Base-by-base conservation (phyloP, 495 filamentous ascomycete species). In the Penicillium waksmanii region DNA sequence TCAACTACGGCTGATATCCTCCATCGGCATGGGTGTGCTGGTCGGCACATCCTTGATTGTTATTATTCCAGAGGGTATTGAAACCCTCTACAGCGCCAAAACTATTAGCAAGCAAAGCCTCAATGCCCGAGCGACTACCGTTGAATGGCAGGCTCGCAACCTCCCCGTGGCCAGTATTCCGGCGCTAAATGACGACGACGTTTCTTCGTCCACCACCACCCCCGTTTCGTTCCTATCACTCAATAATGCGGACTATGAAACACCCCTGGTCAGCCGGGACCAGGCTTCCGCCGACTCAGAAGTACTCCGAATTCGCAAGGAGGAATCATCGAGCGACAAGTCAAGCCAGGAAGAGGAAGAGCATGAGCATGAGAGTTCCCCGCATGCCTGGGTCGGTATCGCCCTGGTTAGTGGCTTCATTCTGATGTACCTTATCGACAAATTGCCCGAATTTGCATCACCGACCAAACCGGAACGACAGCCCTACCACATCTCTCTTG, bases 371-470 rank as follows among this genome's bases (percentile, higher is more conserved):
- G 68, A 72, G n/a, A 77, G 72, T 56, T 82, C 82, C 5, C 84
- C 85, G 3, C 87, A 89, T 73, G 85, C 84, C 51, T 89, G 84
- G 82, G 89, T 98, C 52, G 96, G 96, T 12, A 77, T 97, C 52
- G 89, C 94, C 1, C 77, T 98, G 13, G 86, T 96, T 57, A 78
- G 89, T 19, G 95, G 95, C 11, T 98, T 98, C 74, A 87, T 96
- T 58, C 80, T 98, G 57, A 98, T 98, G 95, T 97, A 96, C 71
- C 85, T 98, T 11, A 88, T 98, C 71, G 96, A 98, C 71, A 89
- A 89, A 51, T 77, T 97, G 8, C 93, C 95, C 27, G 84, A 86
- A 54, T 87, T 90, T 68, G 83, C 87, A 44, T 79, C 82, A 1
- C 80, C 73, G 65, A 81, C 65, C 74, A 85, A 78, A 64, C 80